Evolutionary conservation across 2,329 filamentous ascomycete species (phyloP).

Genomic region (Samsoniella hepiali): DNA sequence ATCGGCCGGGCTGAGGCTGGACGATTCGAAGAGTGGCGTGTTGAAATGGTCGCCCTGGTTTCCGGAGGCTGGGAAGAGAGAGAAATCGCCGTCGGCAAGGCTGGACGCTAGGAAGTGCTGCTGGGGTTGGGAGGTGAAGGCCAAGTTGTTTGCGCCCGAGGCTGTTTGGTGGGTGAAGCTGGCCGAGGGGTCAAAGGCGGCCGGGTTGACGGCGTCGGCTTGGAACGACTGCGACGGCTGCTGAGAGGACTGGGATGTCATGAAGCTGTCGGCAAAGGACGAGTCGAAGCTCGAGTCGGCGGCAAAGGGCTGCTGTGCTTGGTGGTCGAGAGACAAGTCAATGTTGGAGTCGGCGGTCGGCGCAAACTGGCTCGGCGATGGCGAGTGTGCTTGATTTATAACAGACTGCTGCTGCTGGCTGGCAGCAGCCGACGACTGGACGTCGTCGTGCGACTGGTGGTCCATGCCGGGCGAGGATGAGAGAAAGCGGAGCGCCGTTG

Average conservation of each 20-base stretch:
- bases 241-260: slow-evolving; percentile 35
- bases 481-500: slow-evolving; percentile 15
- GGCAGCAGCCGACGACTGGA: slow-evolving; percentile 60
- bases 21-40: slow-evolving; percentile 56
- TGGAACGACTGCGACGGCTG: slow-evolving; percentile 33
- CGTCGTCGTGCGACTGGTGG: slow-evolving; percentile 27
- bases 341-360: slow-evolving; percentile 45
- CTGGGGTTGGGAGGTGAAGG: slow-evolving; percentile 42
- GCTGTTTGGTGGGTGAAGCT: slow-evolving; percentile 44
- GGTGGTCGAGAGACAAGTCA: slow-evolving; percentile 57
- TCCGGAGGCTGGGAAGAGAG: slow-evolving; percentile 56
- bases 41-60: slow-evolving; percentile 57
- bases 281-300: slow-evolving; percentile 45
- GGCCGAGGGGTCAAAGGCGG: slow-evolving; percentile 41
- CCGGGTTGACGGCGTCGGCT: slow-evolving; percentile 23
- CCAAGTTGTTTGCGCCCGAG: slow-evolving; percentile 28
- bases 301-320: slow-evolving; percentile 39
- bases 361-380: slow-evolving; percentile 56
- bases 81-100: slow-evolving; percentile 57
- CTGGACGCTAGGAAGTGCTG: slow-evolving; percentile 48
- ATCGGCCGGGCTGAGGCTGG: slow-evolving; percentile 44
- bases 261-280: slow-evolving; percentile 46
- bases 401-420: slow-evolving; percentile 51
- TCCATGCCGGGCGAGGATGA: slow-evolving; percentile 12
- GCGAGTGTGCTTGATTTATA: slow-evolving; percentile 68